phyloP scores from a whole-genome alignment of 371 early-diverging fungal genomes.

The Gilbertella persicaria region DNA sequence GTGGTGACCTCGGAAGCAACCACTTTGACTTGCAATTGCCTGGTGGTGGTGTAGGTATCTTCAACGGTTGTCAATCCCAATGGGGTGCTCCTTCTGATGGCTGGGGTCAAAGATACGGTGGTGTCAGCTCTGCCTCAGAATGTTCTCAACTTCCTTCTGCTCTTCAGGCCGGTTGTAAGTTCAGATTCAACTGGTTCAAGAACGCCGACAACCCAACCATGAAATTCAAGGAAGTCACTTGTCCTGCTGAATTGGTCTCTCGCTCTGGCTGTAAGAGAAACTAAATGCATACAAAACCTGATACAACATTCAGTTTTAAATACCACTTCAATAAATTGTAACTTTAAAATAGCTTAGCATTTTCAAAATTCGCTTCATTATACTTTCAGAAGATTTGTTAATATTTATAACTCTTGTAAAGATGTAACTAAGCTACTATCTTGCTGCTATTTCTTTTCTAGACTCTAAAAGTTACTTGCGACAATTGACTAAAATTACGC shows the following conservation, averaged over 20 bases:
- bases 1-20: slow-evolving; percentile 34
- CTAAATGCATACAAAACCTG: no score
- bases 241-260: slow-evolving; percentile 32
- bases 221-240: slow-evolving; percentile 41
- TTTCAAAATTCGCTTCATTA: no score
- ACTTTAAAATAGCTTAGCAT: no score
- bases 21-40: slow-evolving; percentile 49
- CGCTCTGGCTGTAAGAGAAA: slow-evolving; percentile 35
- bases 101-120: slow-evolving; percentile 46
- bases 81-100: slow-evolving; percentile 35
- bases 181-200: slow-evolving; percentile 41
- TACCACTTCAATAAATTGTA: no score
- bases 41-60: slow-evolving; percentile 49
- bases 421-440: no score
- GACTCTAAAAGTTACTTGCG: no score
- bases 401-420: no score
- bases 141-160: slow-evolving; percentile 32
- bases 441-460: no score
- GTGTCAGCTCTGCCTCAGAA: slow-evolving; percentile 23
- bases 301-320: no score
- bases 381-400: no score
- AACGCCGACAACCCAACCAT: slow-evolving; percentile 41
- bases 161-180: slow-evolving; percentile 42
- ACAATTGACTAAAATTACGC: no score
- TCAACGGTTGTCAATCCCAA: slow-evolving; percentile 41